Evolutionary conservation across 768 basidiomycete genomes (phyloP), one percentile per base, ranked within the genome.

Genomic region (Termitomyces sp.): DNA sequence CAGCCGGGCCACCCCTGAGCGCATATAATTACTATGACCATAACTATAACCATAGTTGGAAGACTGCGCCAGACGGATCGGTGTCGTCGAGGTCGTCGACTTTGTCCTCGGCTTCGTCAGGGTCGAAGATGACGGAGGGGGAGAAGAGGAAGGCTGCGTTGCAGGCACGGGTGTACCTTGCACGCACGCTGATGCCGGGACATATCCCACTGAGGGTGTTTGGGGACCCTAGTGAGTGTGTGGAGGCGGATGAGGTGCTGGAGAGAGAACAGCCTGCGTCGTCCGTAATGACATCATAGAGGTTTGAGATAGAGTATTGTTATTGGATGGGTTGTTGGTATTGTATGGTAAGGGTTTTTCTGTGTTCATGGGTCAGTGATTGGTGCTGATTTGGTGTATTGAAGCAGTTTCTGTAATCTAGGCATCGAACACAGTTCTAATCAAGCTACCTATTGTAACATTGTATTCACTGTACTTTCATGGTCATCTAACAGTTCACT

Each of bases 201-300:
- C 73, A 82, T 60, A 75, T 90, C 10, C 69, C 73, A 19, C 68
- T 93, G 65, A 78, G 89, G 52, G 68, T 92, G 27, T 93, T 93
- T 67, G 78, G 82, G 62, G 69, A 82, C 41, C 86, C 91, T 10
- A 71, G 63, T 60, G 89, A 93, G 63, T 92, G 90, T 66, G 75
- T 79, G 16, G 90, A 92, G 69, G 80, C 77, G 23, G 71, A 71
- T 37, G 71, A 75, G 46, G 73, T 83, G 56, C 64, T 83, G 50
- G 63, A 59, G 46, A 65, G 63, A 51, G 66, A 71, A 48, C 32
- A 43, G 41, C 25, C 50, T 29, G 29, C 27, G 31, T 12, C 27
- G 37, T 12, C 27, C 50, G n/a, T 4, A 4, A 17, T 25, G 25
- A n/a, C 50, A 38, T 38, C 11, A 40, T 51, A 40, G 50, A 51